Conservation (phyloP, 169 alveolate genomes). For the Miamiensis avidus region DNA sequence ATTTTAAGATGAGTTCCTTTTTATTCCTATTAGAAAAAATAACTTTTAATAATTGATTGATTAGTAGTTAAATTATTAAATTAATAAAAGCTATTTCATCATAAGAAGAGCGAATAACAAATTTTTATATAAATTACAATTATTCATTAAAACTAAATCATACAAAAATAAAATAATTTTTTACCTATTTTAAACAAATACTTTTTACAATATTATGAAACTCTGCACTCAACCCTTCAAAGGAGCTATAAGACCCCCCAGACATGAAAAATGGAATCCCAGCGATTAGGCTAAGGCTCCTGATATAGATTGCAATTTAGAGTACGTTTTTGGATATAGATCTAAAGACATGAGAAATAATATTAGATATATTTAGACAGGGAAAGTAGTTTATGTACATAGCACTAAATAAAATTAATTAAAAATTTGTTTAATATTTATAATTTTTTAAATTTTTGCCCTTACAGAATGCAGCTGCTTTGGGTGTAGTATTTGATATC, state of each 20-base stretch:
- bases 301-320: conserved; percentile 48
- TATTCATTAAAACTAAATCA: too few relatives aligned
- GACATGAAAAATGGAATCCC: not conserved
- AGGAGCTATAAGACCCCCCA: not conserved
- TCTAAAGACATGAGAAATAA: conserved; percentile 67
- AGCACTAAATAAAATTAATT: not conserved
- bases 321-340: conserved; percentile 67
- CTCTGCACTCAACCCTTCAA: not conserved
- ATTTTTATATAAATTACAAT: too few relatives aligned
- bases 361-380: conserved; percentile 40
- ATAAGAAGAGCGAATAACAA: too few relatives aligned
- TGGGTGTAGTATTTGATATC: conserved; percentile 56
- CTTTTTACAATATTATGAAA: too few relatives aligned
- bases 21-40: too few relatives aligned
- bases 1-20: too few relatives aligned
- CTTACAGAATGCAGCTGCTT: conserved; percentile 61
- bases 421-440: too few relatives aligned
- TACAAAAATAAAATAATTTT: too few relatives aligned
- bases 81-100: too few relatives aligned
- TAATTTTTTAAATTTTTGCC: not conserved
- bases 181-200: too few relatives aligned
- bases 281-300: conserved; percentile 34
- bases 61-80: too few relatives aligned
- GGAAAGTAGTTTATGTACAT: conserved; percentile 39
- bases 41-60: too few relatives aligned